A percentile compares a stretch with the other conserved stretches of the same genome.
Evolutionary conservation across 495 filamentous ascomycete genomes (phyloP).

Genomic region (Hypomontagnella monticulosa): DNA sequence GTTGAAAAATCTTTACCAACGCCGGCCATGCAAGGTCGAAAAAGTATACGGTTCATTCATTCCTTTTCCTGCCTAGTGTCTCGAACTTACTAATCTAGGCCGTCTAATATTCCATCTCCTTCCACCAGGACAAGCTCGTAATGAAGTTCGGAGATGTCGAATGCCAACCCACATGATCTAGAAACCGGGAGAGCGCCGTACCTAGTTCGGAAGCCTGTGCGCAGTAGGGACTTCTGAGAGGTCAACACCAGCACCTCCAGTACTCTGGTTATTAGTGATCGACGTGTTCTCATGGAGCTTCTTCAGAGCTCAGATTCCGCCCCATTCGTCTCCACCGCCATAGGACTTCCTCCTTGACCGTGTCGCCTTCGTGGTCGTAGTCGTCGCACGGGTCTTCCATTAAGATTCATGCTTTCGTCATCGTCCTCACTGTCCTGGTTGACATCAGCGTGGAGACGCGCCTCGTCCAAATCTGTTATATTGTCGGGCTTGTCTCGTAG

Average conservation of each 20-base stretch:
- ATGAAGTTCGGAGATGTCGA: conserved; percentile 12
- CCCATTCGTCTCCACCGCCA: conserved; percentile 60
- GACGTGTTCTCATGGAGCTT: no score
- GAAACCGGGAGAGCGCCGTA: background rate
- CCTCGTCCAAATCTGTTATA: conserved; percentile 84
- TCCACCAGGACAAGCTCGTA: conserved; percentile 9
- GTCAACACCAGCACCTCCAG: conserved; percentile 4
- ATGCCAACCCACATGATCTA: background rate
- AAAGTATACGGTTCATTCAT: conserved; percentile 32
- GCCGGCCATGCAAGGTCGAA: conserved; percentile 40
- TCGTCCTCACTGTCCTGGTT: conserved; percentile 57
- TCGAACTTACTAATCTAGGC: conserved; percentile 23
- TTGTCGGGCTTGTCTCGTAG: conserved; percentile 83
- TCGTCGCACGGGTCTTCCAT: conserved; percentile 48
- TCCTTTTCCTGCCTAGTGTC: conserved; percentile 31
- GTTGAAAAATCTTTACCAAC: conserved; percentile 40
- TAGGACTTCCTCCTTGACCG: conserved; percentile 61
- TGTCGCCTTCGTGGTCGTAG: conserved; percentile 50
- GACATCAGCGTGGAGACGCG: conserved; percentile 63
- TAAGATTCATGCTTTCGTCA: conserved; percentile 56
- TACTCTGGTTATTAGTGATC: background rate
- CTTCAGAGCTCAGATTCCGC: conserved; percentile 58
- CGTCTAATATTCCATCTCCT: conserved; percentile 10
- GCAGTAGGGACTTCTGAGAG: background rate
- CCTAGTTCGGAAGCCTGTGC: background rate